These are phyloP conservation scores for Bretschneidera sinensis DNA, from an alignment of 345 rosid genomes.

Conservation along the genomic window DNA sequence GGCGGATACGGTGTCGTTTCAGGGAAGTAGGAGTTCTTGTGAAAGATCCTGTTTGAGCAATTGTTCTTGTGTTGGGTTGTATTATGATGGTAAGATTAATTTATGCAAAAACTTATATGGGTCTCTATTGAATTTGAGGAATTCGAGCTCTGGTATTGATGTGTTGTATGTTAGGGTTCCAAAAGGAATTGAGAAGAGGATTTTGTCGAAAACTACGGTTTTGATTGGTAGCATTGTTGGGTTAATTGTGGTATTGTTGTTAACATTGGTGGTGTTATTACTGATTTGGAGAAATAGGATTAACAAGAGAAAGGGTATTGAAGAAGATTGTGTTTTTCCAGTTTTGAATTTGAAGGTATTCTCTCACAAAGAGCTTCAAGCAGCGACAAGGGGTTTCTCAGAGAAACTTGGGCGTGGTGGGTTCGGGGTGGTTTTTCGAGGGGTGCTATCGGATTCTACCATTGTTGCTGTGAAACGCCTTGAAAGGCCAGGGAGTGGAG, in stretches of 20 bases:
- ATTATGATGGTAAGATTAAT: slow-evolving; percentile 36
- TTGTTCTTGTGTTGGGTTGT: slow-evolving; percentile 68
- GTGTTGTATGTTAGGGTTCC: slow-evolving; percentile 47
- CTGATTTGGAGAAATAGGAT: slow-evolving; percentile 44
- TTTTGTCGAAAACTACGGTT: slow-evolving; percentile 32
- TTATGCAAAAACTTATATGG: slow-evolving; percentile 52
- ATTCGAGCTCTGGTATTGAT: slow-evolving; percentile 38
- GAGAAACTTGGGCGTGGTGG: slow-evolving; percentile 66
- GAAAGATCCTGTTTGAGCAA: slow-evolving; percentile 46
- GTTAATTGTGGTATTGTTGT: slow-evolving; percentile 35
- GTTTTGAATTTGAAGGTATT: slow-evolving; percentile 58
- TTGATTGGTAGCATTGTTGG: slow-evolving; percentile 50
- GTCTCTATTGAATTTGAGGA: slow-evolving; percentile 50
- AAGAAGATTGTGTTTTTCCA: slow-evolving; percentile 43
- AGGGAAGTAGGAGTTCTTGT: slow-evolving; percentile 42
- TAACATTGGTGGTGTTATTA: slow-evolving; percentile 24
- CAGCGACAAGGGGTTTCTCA: slow-evolving; percentile 42
- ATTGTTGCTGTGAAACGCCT: slow-evolving; percentile 60
- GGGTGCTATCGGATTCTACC: slow-evolving; percentile 40
- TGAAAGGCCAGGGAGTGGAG: slow-evolving; percentile 54
- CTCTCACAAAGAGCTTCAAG: slow-evolving; percentile 47
- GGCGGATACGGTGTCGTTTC: slow-evolving; percentile 21
- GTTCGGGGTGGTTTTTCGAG: slow-evolving; percentile 58
- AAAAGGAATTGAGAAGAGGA: slow-evolving; percentile 30
- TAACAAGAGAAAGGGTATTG: slow-evolving; percentile 28